Evolutionary conservation across 768 basidiomycete genomes (phyloP), one percentile per base, ranked within the genome.

Genomic region (Russula vinacea): DNA sequence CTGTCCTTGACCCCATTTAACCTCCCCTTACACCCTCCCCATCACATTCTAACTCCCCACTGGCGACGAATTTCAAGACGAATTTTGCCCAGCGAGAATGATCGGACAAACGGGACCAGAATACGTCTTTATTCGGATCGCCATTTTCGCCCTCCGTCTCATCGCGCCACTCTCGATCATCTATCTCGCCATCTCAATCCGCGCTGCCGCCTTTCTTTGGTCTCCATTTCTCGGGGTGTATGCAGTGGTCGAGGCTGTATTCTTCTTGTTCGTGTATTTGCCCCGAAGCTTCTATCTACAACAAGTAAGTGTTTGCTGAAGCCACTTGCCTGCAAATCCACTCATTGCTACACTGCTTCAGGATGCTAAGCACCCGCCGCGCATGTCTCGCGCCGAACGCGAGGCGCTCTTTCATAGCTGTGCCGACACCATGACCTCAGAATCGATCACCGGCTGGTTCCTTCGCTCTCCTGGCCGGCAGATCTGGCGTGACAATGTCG

Each of bases 361-460:
- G 76, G 66, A 68, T 29, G 73, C 75, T 10, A 54, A 47, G 3
- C 76, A 76, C 52, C 76, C 80, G 4, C 79, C 79, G 13, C 71
- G 71, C 7, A 69, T 78, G 10, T 74, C 75, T 54, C 79, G 77
- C 13, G 68, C 73, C 33, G 75, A 83, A 66, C 80, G 86, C 14
- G 71, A 74, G 32, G 74, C 72, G 0, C 76, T 87, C 16, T 84
- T 87, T 65, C 67, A 71, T n/a, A 78, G 74, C 71, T 86, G 86
- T 53, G 68, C 61, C 10, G 57, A 67, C 59, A 50, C 68, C 13
- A 66, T 62, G 58, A 61, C 60, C 1, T 39, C 65, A 5, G 71
- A 76, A 33, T 74, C 76, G 45, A 75, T 78, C 0, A 76, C 76
- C 2, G 82, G 81, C 33, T 89, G 86, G 85, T 87, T 88, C 71